Evolutionary conservation across 2,329 filamentous ascomycete genomes (phyloP).

Genomic region (Penicillium verrucosum): DNA sequence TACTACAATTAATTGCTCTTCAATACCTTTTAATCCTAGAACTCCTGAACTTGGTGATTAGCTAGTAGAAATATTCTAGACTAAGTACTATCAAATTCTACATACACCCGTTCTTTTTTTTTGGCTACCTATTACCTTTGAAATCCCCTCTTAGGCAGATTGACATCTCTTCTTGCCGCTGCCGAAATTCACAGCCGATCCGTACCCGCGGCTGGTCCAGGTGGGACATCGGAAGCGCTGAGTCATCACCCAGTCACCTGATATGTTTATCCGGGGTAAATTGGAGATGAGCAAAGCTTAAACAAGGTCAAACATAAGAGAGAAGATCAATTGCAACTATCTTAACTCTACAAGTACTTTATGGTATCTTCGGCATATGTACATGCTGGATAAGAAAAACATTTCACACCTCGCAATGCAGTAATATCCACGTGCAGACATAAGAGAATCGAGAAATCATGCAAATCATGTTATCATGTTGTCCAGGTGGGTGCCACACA

Average conservation of each 20-base stretch:
- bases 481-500: background rate
- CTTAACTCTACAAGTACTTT: constrained; percentile 8
- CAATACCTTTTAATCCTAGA: background rate
- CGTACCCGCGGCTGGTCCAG: constrained; percentile 9
- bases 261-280: background rate
- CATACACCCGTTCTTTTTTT: background rate
- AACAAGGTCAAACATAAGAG: background rate
- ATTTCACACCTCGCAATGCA: constrained; percentile 19
- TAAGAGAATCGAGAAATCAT: constrained; percentile 8
- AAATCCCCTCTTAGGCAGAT: background rate
- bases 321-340: background rate
- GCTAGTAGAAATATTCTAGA: background rate
- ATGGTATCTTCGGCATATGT: constrained; percentile 28
- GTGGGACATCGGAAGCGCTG: background rate
- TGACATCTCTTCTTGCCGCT: background rate
- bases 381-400: constrained; percentile 14
- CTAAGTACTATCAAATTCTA: background rate
- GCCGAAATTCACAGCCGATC: constrained; percentile 22
- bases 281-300: too few species aligned
- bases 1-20: background rate
- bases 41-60: background rate
- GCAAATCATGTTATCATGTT: constrained; percentile 15
- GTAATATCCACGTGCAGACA: constrained; percentile 9
- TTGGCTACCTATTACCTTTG: background rate
- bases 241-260: background rate